These are phyloP conservation scores for Debaryomyces robertsiae DNA, from an alignment of 1,139 yeast species.

Conservation along the genomic window DNA sequence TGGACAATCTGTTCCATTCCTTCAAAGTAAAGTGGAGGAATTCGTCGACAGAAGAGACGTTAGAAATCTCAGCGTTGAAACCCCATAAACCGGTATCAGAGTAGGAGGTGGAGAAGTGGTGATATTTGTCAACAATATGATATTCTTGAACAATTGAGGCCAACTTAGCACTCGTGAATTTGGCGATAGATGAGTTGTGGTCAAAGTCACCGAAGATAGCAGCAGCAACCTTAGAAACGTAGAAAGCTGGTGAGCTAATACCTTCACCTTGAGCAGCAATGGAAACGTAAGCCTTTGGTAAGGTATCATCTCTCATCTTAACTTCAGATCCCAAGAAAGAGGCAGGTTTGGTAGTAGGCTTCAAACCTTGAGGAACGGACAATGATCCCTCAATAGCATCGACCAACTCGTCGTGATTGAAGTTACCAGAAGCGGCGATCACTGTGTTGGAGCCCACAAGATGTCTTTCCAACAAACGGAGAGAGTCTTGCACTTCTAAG, in stretches of 20 bases:
- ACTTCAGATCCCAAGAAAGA: conserved; percentile 82
- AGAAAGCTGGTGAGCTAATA: conserved; percentile 60
- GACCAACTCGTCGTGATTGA: conserved; percentile 67
- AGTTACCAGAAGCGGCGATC: conserved; percentile 73
- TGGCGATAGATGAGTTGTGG: conserved; percentile 54
- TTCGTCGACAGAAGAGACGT: conserved; percentile 65
- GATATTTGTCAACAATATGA: conserved; percentile 70
- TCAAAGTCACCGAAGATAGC: conserved; percentile 65
- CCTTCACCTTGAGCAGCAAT: conserved; percentile 77
- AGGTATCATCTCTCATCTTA: conserved; percentile 84
- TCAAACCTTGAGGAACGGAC: conserved; percentile 53
- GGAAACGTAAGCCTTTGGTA: conserved; percentile 76
- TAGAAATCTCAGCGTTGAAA: conserved; percentile 64
- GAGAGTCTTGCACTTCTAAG: conserved; percentile 60
- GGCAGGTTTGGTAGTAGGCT: conserved; percentile 55
- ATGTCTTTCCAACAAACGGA: conserved; percentile 56
- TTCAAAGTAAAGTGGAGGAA: conserved; percentile 76
- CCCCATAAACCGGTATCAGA: conserved; percentile 86
- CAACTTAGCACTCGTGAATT: conserved; percentile 82
- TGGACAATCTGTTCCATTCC: conserved; percentile 83
- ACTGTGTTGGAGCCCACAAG: conserved; percentile 66
- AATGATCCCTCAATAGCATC: conserved; percentile 59
- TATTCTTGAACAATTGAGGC: conserved; percentile 72
- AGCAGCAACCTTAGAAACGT: conserved; percentile 73
- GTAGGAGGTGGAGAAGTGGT: conserved; percentile 72